A percentile compares a stretch with the other conserved stretches of the same genome.
Evolutionary conservation across 2,329 filamentous ascomycete species (phyloP).

Genomic region (Diaporthe citriasiana): DNA sequence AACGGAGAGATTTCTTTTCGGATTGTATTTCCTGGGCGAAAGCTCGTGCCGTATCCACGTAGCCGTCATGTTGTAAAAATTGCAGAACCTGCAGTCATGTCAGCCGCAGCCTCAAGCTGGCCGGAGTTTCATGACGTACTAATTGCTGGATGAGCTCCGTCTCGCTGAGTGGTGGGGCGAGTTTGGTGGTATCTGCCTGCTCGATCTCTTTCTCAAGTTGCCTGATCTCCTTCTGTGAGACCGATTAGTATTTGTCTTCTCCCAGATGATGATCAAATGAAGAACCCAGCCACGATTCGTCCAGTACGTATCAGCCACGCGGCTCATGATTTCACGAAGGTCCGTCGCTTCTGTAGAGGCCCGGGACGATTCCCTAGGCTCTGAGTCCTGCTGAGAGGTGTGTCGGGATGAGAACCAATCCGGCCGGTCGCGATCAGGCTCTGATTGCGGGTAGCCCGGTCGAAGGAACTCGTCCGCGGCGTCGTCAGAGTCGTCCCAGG

Average conservation of each 20-base stretch:
- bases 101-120: constrained; percentile 36
- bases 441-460: neutral
- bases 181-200: constrained; percentile 65
- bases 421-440: constrained; percentile 1
- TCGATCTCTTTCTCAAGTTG: constrained; percentile 73
- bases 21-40: constrained; percentile 86
- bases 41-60: constrained; percentile 90
- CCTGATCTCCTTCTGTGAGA: constrained; percentile 69
- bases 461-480: neutral
- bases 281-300: constrained; percentile 41
- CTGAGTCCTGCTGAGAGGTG: neutral
- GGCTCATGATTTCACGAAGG: neutral
- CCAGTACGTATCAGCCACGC: constrained; percentile 39
- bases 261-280: constrained; percentile 40
- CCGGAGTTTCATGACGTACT: constrained; percentile 57
- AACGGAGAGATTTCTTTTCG: constrained; percentile 79
- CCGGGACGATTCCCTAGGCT: too few relatives aligned
- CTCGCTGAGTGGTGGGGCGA: constrained; percentile 78
- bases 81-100: constrained; percentile 71
- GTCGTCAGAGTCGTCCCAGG: neutral
- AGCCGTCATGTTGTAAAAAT: constrained; percentile 94
- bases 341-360: neutral
- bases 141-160: constrained; percentile 85
- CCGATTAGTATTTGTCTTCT: constrained; percentile 18
- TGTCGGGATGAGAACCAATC: neutral